Evolutionary conservation across 306 rosid species (phyloP), one percentile per base, ranked within the genome.

Genomic region (Trifolium dubium): DNA sequence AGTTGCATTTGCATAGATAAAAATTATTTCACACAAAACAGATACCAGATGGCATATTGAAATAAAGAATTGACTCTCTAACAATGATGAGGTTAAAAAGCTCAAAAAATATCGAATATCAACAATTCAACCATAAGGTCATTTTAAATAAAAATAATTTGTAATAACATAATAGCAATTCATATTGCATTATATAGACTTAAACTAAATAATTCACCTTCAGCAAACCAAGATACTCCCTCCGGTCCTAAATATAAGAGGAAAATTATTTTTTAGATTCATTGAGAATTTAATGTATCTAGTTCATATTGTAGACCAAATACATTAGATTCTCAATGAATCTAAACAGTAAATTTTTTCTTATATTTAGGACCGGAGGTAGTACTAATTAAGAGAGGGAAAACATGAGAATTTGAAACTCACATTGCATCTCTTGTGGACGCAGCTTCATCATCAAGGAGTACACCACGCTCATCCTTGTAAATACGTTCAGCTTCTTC

Each of bases 341-440:
- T 23, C 23, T 23, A 23, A 23, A 23, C 0, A 23, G 1, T 23
- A 23, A 23, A 23, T 23, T 23, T 23, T 23, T 1, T 23, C 23
- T 23, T 23, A 23, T 23, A 23, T 1, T 23, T 23, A 23, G 23
- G 23, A 23, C 23, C 23, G 1, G 23, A 23, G 1, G 23, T 0
- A 23, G 23, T 10, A 49, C 28, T 56, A 34, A 41, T 63, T 62
- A 66, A 11, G 28, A 9, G 50, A n/a, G 29, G 41, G 69, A 54
- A 64, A 41, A 32, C 1, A 30, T 39, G 66, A 56, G 11, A 15
- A 58, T 37, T 31, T n/a, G 76, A 51, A 44, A 84, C 98, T 86
- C 76, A 94, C 98, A 94, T 91, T 43, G 96, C 96, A 89, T 94
- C 98, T 83, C 98, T 86, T 31, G 95, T 89, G 41, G 97, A 91